Evolutionary conservation across 73 alveolate genomes (phyloP).

Genomic region (Loxodes magnus): DNA sequence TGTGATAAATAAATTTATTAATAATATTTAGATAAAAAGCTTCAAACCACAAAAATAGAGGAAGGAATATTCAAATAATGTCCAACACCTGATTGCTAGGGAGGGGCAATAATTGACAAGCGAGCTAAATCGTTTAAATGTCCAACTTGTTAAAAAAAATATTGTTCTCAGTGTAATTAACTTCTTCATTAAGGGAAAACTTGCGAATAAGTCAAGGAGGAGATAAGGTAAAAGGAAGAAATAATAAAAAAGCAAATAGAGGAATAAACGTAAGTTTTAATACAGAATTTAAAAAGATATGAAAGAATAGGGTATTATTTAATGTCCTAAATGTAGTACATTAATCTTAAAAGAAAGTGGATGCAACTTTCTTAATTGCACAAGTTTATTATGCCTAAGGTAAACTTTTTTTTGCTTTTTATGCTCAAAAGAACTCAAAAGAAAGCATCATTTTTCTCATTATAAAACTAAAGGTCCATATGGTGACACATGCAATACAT

Average conservation of each 20-base stretch:
- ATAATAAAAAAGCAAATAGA: background rate
- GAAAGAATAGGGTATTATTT: background rate
- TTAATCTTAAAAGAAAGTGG: background rate
- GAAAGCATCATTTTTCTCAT: slow-evolving; percentile 5
- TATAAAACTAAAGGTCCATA: slow-evolving; percentile 2
- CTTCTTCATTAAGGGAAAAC: background rate
- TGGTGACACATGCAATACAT: slow-evolving; percentile 5
- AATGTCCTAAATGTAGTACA: slow-evolving; percentile 6
- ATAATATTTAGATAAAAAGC: background rate
- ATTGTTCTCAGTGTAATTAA: slow-evolving; percentile 10
- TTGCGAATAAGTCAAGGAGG: slow-evolving; percentile 10
- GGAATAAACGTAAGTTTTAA: no score
- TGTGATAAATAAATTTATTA: background rate
- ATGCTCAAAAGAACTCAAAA: background rate
- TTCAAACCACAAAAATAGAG: background rate
- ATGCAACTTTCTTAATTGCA: slow-evolving; percentile 4
- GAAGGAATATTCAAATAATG: slow-evolving; percentile 3
- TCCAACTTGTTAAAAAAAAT: background rate
- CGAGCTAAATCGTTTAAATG: background rate
- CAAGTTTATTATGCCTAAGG: slow-evolving; percentile 1
- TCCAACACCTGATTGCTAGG: slow-evolving; percentile 5
- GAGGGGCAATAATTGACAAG: background rate
- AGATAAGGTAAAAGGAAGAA: background rate
- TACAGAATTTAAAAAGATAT: no score
- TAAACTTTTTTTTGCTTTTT: slow-evolving; percentile 2